Evolutionary conservation across 1,284 basidiomycete species (phyloP), one percentile per base, ranked within the genome.

Genomic region (Cronartium ribicola): DNA sequence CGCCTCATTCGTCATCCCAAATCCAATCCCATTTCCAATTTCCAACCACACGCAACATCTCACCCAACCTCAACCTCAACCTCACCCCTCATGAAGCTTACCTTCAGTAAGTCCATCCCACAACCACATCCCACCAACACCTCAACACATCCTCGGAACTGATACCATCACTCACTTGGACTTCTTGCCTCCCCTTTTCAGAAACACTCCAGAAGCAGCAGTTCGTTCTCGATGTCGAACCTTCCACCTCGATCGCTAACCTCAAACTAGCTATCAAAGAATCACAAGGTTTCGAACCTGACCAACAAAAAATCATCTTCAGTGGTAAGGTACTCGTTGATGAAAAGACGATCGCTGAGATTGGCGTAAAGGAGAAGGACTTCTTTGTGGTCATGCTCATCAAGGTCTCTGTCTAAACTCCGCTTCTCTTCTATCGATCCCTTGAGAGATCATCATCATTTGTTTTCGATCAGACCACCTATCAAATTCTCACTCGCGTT

Each of bases 351-450:
- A 86, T 99, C 51, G 90, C 88, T 77, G 89, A 89, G 74, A 91
- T 90, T 80, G 89, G 90, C 76, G 91, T 98, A 85, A 95, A 97
- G 84, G 95, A 98, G 84, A 98, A 97, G 84, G 95, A 97, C 82
- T 99, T 99, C 84, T 85, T 98, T 75, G 96, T 99, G 20, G 87
- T 98, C 63, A 98, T 98, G 95, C 91, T 98, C 61, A 88, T 92
- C 70, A 98, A 97, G 88, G 93, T 94, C 77, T 76, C n/a, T n/a
- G 84, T 80, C 36, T 11, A 61, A 57, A 57, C 5, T 39, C 22
- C 40, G 10, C 55, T 63, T 67, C 66, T 60, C 41, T 39, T 17
- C 37, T 57, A 72, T 46, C 62, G 41, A 51, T 43, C 46, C 63
- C 46, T 69, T 22, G 77, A 84, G 14, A 78, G 81, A 36, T 79